Conservation (phyloP, 169 alveolate species). For the Cryptosporidium parvum region DNA sequence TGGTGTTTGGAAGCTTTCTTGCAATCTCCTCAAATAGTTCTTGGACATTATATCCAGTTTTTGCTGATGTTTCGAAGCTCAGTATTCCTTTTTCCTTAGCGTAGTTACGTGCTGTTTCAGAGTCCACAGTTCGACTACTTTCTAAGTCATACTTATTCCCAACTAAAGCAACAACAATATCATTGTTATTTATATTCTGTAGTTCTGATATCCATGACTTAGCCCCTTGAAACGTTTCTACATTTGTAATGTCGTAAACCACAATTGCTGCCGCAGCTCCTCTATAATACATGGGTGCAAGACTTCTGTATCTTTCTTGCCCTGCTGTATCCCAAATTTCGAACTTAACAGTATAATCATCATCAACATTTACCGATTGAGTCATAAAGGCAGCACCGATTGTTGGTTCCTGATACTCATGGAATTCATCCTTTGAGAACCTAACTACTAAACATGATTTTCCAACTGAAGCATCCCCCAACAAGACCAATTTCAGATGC, state of each 20-base stretch:
- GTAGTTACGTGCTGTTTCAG: constrained; percentile 87
- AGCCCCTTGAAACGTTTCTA: constrained; percentile 89
- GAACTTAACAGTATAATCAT: constrained; percentile 82
- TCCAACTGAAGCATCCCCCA: constrained; percentile 94
- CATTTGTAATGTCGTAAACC: constrained; percentile 90
- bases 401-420: constrained; percentile 90
- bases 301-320: constrained; percentile 86
- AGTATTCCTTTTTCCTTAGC: constrained; percentile 90
- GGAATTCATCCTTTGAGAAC: constrained; percentile 86
- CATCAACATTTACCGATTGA: constrained; percentile 85
- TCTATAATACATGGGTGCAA: constrained; percentile 92
- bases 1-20: constrained; percentile 59
- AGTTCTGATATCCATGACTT: constrained; percentile 91
- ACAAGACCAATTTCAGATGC: constrained; percentile 86
- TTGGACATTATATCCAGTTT: constrained; percentile 90
- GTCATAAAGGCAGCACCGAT: constrained; percentile 94
- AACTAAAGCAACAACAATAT: constrained; percentile 88
- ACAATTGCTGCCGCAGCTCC: constrained; percentile 94
- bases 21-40: constrained; percentile 86
- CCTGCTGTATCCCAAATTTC: constrained; percentile 93
- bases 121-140: constrained; percentile 84
- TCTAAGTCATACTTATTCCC: constrained; percentile 91
- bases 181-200: constrained; percentile 84
- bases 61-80: constrained; percentile 92
- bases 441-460: constrained; percentile 90